A percentile compares a stretch with the other conserved stretches of the same genome.
Evolutionary conservation across 139 green algal species (phyloP).

Genomic region (Coelastrella sp.): DNA sequence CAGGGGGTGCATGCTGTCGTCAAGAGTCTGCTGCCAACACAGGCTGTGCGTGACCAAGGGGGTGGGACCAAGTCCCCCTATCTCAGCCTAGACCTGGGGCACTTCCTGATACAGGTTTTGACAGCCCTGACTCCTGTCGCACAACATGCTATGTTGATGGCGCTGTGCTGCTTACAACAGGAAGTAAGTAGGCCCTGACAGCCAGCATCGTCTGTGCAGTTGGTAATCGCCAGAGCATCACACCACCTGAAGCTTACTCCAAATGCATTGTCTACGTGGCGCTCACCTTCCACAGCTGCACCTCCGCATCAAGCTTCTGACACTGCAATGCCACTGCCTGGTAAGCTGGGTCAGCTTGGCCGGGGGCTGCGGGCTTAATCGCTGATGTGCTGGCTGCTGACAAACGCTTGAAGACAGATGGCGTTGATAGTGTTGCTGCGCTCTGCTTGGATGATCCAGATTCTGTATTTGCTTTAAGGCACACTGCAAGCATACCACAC

Average conservation of each 20-base stretch:
- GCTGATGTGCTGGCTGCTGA: not conserved
- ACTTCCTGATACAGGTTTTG: no score
- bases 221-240: no score
- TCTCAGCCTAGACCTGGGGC: no score
- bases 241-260: no score
- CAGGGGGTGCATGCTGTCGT: not conserved
- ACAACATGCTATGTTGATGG: no score
- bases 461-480: not conserved
- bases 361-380: not conserved
- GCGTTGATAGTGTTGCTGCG: not conserved
- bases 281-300: constrained; percentile 38
- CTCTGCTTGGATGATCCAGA: not conserved
- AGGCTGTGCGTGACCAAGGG: not conserved
- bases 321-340: constrained; percentile 1
- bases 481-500: not conserved
- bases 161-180: no score
- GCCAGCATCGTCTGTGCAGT: no score
- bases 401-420: constrained; percentile 9
- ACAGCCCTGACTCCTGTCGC: no score
- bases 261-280: not conserved
- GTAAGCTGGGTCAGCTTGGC: not conserved
- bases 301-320: constrained; percentile 40
- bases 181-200: no score
- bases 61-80: no score
- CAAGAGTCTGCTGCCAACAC: not conserved